Conservation (phyloP, 257 asterid species). For the Osmanthus fragrans region DNA sequence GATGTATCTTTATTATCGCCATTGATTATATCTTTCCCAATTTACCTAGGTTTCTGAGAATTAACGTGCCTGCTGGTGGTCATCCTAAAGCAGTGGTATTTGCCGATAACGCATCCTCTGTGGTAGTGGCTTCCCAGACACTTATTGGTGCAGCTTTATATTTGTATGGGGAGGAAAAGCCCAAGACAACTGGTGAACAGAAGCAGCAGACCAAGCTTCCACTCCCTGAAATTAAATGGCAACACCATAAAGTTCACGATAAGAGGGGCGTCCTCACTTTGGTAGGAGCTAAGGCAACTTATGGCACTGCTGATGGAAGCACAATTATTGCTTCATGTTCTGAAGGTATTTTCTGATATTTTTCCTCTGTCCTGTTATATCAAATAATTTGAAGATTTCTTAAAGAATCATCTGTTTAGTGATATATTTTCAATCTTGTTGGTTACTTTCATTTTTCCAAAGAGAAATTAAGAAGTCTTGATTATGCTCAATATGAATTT, state of each 20-base stretch:
- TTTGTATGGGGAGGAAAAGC: slow-evolving; percentile 88
- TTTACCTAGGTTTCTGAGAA: slow-evolving; percentile 73
- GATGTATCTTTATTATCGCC: slow-evolving; percentile 12
- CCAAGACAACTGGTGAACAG: slow-evolving; percentile 53
- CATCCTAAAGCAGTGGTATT: slow-evolving; percentile 82
- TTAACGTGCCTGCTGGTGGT: slow-evolving; percentile 84
- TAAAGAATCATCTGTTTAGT: neutral
- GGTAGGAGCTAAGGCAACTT: slow-evolving; percentile 74
- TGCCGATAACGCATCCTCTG: slow-evolving; percentile 76
- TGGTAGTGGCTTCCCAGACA: slow-evolving; percentile 75
- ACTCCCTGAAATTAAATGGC: slow-evolving; percentile 92
- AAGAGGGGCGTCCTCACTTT: slow-evolving; percentile 71
- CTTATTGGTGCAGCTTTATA: slow-evolving; percentile 80
- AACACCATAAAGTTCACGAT: slow-evolving; percentile 80
- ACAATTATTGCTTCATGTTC: slow-evolving; percentile 75
- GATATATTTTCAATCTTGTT: neutral
- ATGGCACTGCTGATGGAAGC: slow-evolving; percentile 94
- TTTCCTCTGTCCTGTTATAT: slow-evolving; percentile 19
- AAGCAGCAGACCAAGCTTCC: slow-evolving; percentile 82
- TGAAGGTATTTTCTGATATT: slow-evolving; percentile 61
- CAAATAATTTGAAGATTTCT: slow-evolving; percentile 6
- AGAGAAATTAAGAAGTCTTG: neutral
- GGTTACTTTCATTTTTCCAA: slow-evolving; percentile 7
- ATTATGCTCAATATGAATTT: slow-evolving; percentile 12
- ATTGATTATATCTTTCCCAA: slow-evolving; percentile 1